Base-by-base conservation (phyloP, 371 early-diverging fungal genomes). In the Synchytrium microbalum region DNA sequence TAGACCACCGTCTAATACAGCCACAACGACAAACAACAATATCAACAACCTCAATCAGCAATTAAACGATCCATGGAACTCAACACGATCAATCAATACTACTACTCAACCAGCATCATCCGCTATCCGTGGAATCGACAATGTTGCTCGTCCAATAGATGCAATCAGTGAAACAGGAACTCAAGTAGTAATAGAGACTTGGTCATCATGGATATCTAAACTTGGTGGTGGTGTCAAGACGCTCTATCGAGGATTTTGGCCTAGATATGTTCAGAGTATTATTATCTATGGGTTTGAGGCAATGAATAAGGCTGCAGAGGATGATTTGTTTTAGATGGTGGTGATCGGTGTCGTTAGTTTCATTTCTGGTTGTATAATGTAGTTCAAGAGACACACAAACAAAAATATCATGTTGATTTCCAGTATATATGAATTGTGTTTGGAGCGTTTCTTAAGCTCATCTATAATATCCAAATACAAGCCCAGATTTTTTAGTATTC, bases 211-310 rank as follows among this genome's bases (percentile, higher is more conserved):
- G 46, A 19, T 38, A 19, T 5, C 10, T 5, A 38, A 38, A 5
- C 10, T 38, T 38, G 46, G 46, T 38, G 46, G 46, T 19, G 79
- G 76, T 2, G 30, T 76, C 32, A 29, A 57, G 2, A 66, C 69
- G 1, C 56, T 78, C 54, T 78, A 74, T 53, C 60, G 76, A 2
- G 79, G 79, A 0, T 76, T 71, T 67, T 78, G 79, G 79, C 69
- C 79, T 2, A 60, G 75, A 14, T 78, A 78, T 64, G 63, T 69
- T 1, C 56, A 56, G 10, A 52, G 56, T 5, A 70, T 71, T 14
- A 32, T 66, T 24, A 25, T n/a, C 10, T 62, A 54, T 46, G 53
- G 59, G 8, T 62, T 62, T 58, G 46, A 56, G 3, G 62, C 59
- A 24, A 52, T 62, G 25, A 29, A 38, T 54, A 5, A 19, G 16